These are phyloP conservation scores for Suillus americanus DNA, from an alignment of 768 basidiomycete species.

Conservation along the genomic window DNA sequence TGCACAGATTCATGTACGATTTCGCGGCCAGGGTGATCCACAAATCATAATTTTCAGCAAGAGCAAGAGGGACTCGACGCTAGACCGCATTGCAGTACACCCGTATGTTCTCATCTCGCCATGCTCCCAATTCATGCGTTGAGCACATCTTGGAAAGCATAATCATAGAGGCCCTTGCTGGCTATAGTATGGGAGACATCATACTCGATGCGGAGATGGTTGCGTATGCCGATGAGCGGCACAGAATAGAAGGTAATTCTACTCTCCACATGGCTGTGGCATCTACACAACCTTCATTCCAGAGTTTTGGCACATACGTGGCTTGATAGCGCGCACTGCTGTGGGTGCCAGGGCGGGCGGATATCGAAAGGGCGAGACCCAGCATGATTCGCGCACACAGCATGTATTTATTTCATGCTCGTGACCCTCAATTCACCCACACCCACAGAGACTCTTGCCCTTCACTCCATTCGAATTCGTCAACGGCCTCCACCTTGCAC, in stretches of 20 bases:
- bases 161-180: slow-evolving; percentile 59
- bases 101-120: slow-evolving; percentile 23
- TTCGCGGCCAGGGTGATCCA: slow-evolving; percentile 35
- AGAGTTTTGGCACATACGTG: slow-evolving; percentile 80
- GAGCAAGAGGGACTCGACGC: slow-evolving; percentile 79
- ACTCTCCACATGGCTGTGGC: not conserved
- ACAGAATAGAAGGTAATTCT: slow-evolving; percentile 67
- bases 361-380: slow-evolving; percentile 14
- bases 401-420: slow-evolving; percentile 18
- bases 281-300: not conserved
- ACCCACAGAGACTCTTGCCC: slow-evolving; percentile 35
- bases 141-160: slow-evolving; percentile 37
- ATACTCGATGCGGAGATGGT: slow-evolving; percentile 90
- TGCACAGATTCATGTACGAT: slow-evolving; percentile 85
- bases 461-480: slow-evolving; percentile 42
- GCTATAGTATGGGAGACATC: slow-evolving; percentile 39
- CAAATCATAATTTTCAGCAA: slow-evolving; percentile 85
- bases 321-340: slow-evolving; percentile 58
- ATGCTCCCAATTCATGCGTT: not conserved
- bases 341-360: slow-evolving; percentile 44
- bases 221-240: slow-evolving; percentile 59
- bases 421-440: slow-evolving; percentile 32
- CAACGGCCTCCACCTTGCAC: slow-evolving; percentile 42
- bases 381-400: slow-evolving; percentile 23
- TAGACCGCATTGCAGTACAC: slow-evolving; percentile 71